Evolutionary conservation across 257 asterid genomes (phyloP).

Genomic region (Solanum appendiculatum): DNA sequence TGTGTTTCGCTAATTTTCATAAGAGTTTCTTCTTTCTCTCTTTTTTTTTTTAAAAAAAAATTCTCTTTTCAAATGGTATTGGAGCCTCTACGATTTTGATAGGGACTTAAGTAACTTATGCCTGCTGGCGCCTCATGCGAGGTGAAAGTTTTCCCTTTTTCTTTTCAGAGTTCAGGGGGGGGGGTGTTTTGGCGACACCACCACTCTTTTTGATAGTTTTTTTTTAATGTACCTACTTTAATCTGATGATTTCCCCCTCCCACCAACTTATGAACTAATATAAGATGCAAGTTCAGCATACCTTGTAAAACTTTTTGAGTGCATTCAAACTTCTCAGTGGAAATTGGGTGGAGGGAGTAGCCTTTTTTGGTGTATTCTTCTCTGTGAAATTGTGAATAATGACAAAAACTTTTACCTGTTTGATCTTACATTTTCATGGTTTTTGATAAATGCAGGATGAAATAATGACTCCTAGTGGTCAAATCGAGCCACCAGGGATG

Average conservation of each 20-base stretch:
- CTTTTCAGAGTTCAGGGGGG: background rate
- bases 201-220: background rate
- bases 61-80: background rate
- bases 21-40: background rate
- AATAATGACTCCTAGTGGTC: conserved; percentile 64
- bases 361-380: background rate
- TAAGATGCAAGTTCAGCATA: background rate
- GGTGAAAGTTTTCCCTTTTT: background rate
- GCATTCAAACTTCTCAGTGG: background rate
- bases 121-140: background rate
- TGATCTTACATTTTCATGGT: background rate
- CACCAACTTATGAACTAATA: background rate
- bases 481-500: conserved; percentile 99
- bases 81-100: background rate
- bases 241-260: background rate
- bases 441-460: conserved; percentile 56
- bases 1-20: background rate
- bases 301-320: background rate
- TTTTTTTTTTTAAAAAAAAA: background rate
- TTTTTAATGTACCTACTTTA: background rate
- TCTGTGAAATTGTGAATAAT: background rate
- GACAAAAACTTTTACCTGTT: background rate
- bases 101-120: background rate
- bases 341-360: background rate
- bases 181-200: background rate